These are phyloP conservation scores for Exophiala aquamarina DNA, from an alignment of 2,329 filamentous ascomycete genomes.

Conservation along the genomic window DNA sequence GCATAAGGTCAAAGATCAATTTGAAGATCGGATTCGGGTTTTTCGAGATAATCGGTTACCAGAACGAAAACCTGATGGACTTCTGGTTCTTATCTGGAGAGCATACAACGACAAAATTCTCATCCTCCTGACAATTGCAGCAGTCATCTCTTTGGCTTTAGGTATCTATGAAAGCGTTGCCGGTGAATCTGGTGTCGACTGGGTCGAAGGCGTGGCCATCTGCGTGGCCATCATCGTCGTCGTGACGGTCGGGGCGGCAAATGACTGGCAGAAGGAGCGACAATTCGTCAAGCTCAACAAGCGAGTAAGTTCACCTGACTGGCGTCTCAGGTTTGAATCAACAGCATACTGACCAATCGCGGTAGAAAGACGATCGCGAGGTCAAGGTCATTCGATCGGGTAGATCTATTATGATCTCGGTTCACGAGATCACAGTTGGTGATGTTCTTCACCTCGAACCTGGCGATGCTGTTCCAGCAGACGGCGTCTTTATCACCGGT, in stretches of 20 bases:
- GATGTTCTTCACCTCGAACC: slow-evolving; percentile 69
- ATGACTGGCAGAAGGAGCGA: slow-evolving; percentile 68
- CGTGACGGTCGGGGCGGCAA: slow-evolving; percentile 61
- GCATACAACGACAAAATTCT: slow-evolving; percentile 75
- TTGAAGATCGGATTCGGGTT: slow-evolving; percentile 58
- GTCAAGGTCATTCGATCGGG: slow-evolving; percentile 69
- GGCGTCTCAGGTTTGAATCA: too few relatives aligned
- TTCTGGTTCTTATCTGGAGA: slow-evolving; percentile 64
- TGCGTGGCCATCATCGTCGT: slow-evolving; percentile 65
- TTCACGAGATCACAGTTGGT: slow-evolving; percentile 67
- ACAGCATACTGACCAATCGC: neutral
- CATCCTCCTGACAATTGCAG: slow-evolving; percentile 67
- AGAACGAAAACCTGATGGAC: slow-evolving; percentile 61
- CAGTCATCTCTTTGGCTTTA: slow-evolving; percentile 66
- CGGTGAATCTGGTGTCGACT: slow-evolving; percentile 54
- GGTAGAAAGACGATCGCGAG: slow-evolving; percentile 60
- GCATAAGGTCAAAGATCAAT: slow-evolving; percentile 36
- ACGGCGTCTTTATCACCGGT: slow-evolving; percentile 67
- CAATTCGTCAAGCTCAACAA: slow-evolving; percentile 64
- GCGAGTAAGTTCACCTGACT: slow-evolving; percentile 34
- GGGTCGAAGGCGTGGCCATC: slow-evolving; percentile 68
- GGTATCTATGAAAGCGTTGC: slow-evolving; percentile 68
- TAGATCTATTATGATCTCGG: slow-evolving; percentile 61
- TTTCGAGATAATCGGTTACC: slow-evolving; percentile 64
- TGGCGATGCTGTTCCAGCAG: slow-evolving; percentile 69